phyloP scores from a whole-genome alignment of 1,284 basidiomycete species.

The Cutaneotrichosporon dermatis region DNA sequence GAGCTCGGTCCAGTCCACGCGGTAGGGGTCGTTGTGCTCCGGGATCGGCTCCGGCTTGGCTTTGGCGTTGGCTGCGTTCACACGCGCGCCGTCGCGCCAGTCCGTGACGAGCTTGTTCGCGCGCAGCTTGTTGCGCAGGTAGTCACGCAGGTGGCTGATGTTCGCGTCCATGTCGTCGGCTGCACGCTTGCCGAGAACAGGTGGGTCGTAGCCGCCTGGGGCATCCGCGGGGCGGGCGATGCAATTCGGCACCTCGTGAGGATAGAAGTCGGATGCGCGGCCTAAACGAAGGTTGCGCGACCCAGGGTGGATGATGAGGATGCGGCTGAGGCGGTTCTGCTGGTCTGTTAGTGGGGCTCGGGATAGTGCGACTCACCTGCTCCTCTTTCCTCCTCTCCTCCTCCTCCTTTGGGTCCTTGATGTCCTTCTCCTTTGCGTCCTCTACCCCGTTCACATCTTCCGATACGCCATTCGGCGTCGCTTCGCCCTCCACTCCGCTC shows the following conservation, averaged over 20 bases:
- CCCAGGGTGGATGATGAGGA: slow-evolving; percentile 88
- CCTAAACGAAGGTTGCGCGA: slow-evolving; percentile 83
- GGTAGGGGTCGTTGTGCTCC: slow-evolving; percentile 72
- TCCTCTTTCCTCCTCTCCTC: slow-evolving; percentile 2
- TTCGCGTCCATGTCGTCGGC: slow-evolving; percentile 59
- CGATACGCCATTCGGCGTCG: background rate
- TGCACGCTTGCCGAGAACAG: slow-evolving; percentile 30
- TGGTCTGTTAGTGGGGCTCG: background rate
- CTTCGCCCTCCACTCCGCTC: background rate
- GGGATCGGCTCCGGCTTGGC: slow-evolving; percentile 69
- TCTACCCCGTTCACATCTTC: background rate
- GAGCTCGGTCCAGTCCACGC: slow-evolving; percentile 70
- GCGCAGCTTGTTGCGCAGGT: slow-evolving; percentile 77
- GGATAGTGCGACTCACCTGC: background rate
- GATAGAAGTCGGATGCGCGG: slow-evolving; percentile 68
- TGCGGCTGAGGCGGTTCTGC: slow-evolving; percentile 29
- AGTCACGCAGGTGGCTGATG: slow-evolving; percentile 65
- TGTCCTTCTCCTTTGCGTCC: slow-evolving; percentile 6
- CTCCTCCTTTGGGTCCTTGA: slow-evolving; percentile 2
- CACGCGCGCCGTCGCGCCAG: slow-evolving; percentile 67
- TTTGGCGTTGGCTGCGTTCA: slow-evolving; percentile 58
- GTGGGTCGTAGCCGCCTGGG: slow-evolving; percentile 26
- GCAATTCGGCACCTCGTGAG: slow-evolving; percentile 45
- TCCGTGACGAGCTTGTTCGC: slow-evolving; percentile 77
- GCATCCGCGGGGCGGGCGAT: slow-evolving; percentile 35